These are phyloP conservation scores for Nannizzia gypsea DNA, from an alignment of 2,329 filamentous ascomycete genomes.

Conservation along the genomic window DNA sequence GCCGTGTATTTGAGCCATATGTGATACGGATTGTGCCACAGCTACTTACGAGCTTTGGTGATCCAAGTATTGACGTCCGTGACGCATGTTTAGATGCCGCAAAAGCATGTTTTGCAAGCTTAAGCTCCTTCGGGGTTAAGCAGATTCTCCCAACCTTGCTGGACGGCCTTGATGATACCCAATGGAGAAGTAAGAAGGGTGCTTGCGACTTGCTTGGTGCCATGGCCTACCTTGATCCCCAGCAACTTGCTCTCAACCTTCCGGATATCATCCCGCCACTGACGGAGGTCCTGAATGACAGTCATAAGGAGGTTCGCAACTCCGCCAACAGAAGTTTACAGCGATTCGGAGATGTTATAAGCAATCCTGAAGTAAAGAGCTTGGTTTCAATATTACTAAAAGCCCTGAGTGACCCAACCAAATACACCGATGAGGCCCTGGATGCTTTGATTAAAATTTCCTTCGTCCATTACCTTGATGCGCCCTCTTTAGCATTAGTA, in stretches of 20 bases:
- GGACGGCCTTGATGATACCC: constrained; percentile 81
- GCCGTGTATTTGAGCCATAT: constrained; percentile 86
- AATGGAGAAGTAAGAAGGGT: constrained; percentile 98
- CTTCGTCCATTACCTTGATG: constrained; percentile 96
- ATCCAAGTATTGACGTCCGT: constrained; percentile 75
- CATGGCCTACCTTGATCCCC: constrained; percentile 96
- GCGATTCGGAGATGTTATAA: constrained; percentile 96
- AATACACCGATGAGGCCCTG: constrained; percentile 88
- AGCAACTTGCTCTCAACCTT: constrained; percentile 81
- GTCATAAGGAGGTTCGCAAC: constrained; percentile 87
- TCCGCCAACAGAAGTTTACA: constrained; percentile 94
- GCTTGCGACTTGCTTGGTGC: constrained; percentile 92
- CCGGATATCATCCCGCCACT: constrained; percentile 95
- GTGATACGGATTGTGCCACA: constrained; percentile 92
- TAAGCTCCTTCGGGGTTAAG: constrained; percentile 94
- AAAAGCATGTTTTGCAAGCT: constrained; percentile 82
- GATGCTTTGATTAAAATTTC: constrained; percentile 95
- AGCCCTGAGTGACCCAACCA: constrained; percentile 92
- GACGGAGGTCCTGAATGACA: constrained; percentile 89
- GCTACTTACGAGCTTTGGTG: constrained; percentile 77
- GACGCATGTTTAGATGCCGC: constrained; percentile 86
- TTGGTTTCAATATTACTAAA: constrained; percentile 86
- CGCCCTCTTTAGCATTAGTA: constrained; percentile 85
- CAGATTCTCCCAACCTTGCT: constrained; percentile 84
- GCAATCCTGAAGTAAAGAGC: constrained; percentile 90